Evolutionary conservation across 2,329 filamentous ascomycete genomes (phyloP), one percentile per base, ranked within the genome.

Genomic region (Dactylellina haptotyla): DNA sequence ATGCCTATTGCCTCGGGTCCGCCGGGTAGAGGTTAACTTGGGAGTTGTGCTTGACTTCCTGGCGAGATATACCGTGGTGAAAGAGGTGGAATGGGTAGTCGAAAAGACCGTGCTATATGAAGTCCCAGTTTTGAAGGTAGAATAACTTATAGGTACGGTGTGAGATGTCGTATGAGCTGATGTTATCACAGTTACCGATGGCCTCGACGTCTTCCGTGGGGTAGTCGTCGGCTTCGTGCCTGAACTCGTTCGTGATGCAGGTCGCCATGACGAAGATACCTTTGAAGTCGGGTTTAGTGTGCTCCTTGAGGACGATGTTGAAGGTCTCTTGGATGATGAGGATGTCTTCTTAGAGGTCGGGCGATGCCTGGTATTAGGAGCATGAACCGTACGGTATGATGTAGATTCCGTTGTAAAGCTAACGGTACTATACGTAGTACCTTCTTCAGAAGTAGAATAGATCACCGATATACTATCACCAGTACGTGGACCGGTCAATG

Each of bases 31-130:
- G 0, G 56, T 34, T 5, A n/a, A 23, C 10, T 12, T 18, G 4
- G 8, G 10, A 1, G 46, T 30, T 5, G 32, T 37, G 9, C n/a
- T 63, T 1, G 57, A 23, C 16, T 57, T 56, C 16, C 50, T 41
- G 9, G 37, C 12, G 6, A 54, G 43, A 41, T 51, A 34, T 9
- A 71, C 50, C 0, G 66, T 71, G 9, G 39, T 57, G 14, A 63
- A 71, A 4, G 66, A 63, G 4, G 48, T 63, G n/a, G 16, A 16
- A 46, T 51, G 48, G 9, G 30, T 57, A 6, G 57, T 53, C 1
- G 20, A 23, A 14, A 23, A 34, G 4, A 63, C 14, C 14, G 50
- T 71, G 6, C 58, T 51, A 16, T 43, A 58, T 1, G 30, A 50
- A 1, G 39, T 58, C 3, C 57, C 66, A 8, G 28, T 25, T 8